Percentiles rank a stretch among this genome's conserved stretches.
These are phyloP conservation scores for Nannochloropsis limnetica DNA, from an alignment of 352 stramenopile genomes.

Conservation along the genomic window DNA sequence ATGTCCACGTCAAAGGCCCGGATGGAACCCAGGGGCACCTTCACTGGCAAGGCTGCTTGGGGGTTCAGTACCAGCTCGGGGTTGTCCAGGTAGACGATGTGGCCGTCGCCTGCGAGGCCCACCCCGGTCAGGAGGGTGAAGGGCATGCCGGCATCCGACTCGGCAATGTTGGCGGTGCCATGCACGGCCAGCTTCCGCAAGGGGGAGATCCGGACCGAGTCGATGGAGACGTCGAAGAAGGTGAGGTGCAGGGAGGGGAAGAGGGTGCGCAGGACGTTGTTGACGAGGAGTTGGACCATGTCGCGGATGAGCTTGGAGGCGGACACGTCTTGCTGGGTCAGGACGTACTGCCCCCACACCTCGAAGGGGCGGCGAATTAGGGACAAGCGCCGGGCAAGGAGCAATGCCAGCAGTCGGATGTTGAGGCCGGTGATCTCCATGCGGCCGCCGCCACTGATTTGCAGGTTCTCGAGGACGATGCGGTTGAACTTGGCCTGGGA, in stretches of 20 bases:
- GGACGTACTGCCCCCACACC: slow-evolving; percentile 20
- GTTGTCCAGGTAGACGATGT: slow-evolving; percentile 31
- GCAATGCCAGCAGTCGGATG: not conserved
- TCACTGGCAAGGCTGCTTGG: not conserved
- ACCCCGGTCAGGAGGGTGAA: slow-evolving; percentile 29
- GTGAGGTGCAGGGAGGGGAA: slow-evolving; percentile 28
- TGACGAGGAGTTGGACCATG: slow-evolving; percentile 33
- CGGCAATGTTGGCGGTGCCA: slow-evolving; percentile 22
- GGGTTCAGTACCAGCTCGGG: slow-evolving; percentile 29
- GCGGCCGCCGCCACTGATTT: slow-evolving; percentile 17
- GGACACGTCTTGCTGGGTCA: slow-evolving; percentile 26
- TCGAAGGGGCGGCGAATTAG: slow-evolving; percentile 13
- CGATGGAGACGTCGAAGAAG: slow-evolving; percentile 26
- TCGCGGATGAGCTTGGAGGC: slow-evolving; percentile 34
- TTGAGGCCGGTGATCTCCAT: slow-evolving; percentile 21
- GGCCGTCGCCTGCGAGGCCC: slow-evolving; percentile 17
- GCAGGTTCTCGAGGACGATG: slow-evolving; percentile 25
- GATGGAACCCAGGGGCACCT: not conserved
- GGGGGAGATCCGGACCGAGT: slow-evolving; percentile 13
- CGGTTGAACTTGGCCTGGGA: slow-evolving; percentile 19
- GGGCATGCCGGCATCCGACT: slow-evolving; percentile 9
- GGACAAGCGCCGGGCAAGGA: not conserved
- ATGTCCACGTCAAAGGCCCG: slow-evolving; percentile 33
- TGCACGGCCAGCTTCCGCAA: slow-evolving; percentile 10
- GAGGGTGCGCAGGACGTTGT: slow-evolving; percentile 33